These are phyloP conservation scores for Dendrobium officinale DNA, from an alignment of 106 monocot genomes.

Conservation along the genomic window DNA sequence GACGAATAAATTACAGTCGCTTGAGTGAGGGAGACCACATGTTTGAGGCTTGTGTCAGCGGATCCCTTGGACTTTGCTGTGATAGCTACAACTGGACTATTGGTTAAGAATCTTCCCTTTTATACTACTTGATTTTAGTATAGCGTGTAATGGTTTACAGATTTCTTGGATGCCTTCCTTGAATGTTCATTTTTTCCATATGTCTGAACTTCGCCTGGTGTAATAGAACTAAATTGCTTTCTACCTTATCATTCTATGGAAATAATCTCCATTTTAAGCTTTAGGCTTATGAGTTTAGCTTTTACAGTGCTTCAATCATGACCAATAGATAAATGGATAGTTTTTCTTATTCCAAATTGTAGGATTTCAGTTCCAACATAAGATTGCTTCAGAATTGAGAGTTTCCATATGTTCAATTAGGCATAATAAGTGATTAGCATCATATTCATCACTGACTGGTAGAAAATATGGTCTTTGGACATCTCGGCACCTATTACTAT, in stretches of 20 bases:
- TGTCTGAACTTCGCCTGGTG: neutral
- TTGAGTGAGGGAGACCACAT: conserved; percentile 70
- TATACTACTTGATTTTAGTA: conserved; percentile 3
- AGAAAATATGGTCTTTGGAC: neutral
- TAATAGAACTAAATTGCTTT: neutral
- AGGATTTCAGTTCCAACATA: neutral
- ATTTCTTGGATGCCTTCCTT: neutral
- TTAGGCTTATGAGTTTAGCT: neutral
- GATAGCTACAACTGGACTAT: conserved; percentile 65
- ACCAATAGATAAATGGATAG: neutral
- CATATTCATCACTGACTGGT: neutral
- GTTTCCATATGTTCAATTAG: neutral
- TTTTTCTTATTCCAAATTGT: neutral
- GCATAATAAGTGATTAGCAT: neutral
- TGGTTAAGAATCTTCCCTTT: conserved; percentile 47
- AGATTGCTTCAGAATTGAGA: neutral
- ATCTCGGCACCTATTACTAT: neutral
- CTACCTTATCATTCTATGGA: neutral
- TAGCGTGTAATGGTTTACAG: neutral
- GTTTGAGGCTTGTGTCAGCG: conserved; percentile 62
- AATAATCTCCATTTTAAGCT: conserved; percentile 3
- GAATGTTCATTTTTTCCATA: neutral
- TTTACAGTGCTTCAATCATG: neutral
- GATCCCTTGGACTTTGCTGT: conserved; percentile 40
- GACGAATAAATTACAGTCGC: conserved; percentile 38